Base-by-base conservation (phyloP, 2,329 filamentous ascomycete species). In the Thelonectria olida region DNA sequence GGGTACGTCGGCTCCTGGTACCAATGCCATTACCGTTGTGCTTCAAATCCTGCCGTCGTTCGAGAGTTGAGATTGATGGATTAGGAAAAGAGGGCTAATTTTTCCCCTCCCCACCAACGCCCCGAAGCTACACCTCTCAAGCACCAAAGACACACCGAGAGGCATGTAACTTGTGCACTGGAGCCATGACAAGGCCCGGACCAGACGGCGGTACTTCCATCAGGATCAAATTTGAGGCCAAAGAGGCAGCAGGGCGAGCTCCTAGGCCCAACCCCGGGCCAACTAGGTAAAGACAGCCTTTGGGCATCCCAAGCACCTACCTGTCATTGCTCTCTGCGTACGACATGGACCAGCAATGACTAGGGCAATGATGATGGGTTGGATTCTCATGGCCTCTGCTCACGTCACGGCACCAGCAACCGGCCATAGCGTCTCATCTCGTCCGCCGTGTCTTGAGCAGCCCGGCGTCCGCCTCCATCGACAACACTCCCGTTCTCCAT, bases 1-100 rank as follows among this genome's bases (percentile, higher is more conserved):
- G 59, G 60, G 61, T 68, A 68, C 56, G 60, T 62, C 68, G 68
- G 68, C 63, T 71, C 65, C 66, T 54, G 56, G 68, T 71, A 71
- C 64, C 64, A 38, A 53, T 39, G 52, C 36, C 42, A 48, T 36
- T 55, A 39, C 60, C 64, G 36, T 58, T 53, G 54, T 41, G 56
- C 45, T 58, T 61, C 31, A 38, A 52, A 55, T 55, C 54, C 58
- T 62, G 68, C 56, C 63, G 62, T 67, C 51, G 67, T 65, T 66
- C 61, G 57, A 67, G 63, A 57, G 60, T 66, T 63, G 51, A 52
- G 42, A 25, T 45, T 25, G 27, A 13, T 39, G 36, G 31, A 45
- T 34, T 23, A 15, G 36, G 22, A 34, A 49, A 39, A 23, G 49
- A 61, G 52, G 58, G 64, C 59, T 64, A 64, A 60, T 39, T 54